Percentiles rank a stretch among this genome's conserved stretches.
Evolutionary conservation across 192 early-diverging fungal species (phyloP).

Genomic region (Pilobolus umbonatus): DNA sequence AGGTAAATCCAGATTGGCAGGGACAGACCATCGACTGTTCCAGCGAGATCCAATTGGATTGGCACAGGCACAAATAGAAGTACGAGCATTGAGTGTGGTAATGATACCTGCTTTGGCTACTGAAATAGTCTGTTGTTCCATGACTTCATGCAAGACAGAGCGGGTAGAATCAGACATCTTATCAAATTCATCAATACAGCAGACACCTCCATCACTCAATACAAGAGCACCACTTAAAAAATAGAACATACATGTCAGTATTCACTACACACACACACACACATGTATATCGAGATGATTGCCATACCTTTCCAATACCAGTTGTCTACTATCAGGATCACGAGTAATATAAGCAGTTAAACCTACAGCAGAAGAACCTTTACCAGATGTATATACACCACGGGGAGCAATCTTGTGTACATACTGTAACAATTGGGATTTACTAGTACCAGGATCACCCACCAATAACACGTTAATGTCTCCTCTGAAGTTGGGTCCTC

Average conservation of each 20-base stretch:
- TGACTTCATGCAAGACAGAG: constrained; percentile 95
- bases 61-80: constrained; percentile 90
- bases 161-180: constrained; percentile 96
- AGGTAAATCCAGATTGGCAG: constrained; percentile 92
- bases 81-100: constrained; percentile 94
- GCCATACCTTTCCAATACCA: constrained; percentile 95
- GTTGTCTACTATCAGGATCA: constrained; percentile 92
- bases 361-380: constrained; percentile 94
- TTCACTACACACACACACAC: background rate
- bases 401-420: constrained; percentile 92
- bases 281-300: background rate
- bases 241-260: background rate
- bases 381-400: constrained; percentile 95
- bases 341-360: constrained; percentile 92
- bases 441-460: constrained; percentile 94
- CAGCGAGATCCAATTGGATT: constrained; percentile 95
- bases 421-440: constrained; percentile 90
- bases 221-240: constrained; percentile 82
- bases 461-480: constrained; percentile 94
- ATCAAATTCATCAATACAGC: constrained; percentile 99
- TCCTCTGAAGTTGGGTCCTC: constrained; percentile 67
- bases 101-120: constrained; percentile 99
- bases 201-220: constrained; percentile 91
- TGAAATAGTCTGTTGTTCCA: constrained; percentile 99
- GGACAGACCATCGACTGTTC: constrained; percentile 79